A percentile compares a stretch with the other conserved stretches of the same genome.
Evolutionary conservation across 768 basidiomycete genomes (phyloP).

Genomic region (Inosperma sp.): DNA sequence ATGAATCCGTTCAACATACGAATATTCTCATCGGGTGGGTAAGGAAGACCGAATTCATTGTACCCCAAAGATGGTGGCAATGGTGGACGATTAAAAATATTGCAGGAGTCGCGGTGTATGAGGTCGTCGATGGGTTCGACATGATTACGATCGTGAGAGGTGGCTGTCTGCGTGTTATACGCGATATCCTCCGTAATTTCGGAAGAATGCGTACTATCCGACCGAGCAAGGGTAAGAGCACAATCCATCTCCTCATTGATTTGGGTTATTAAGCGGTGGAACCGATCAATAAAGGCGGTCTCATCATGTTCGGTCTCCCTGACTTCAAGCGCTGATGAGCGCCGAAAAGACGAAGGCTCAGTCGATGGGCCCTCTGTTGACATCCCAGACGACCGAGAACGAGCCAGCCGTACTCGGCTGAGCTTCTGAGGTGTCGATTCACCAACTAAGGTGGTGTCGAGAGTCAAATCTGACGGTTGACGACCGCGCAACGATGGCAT

Average conservation of each 20-base stretch:
- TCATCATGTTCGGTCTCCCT: slow-evolving; percentile 33
- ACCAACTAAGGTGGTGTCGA: slow-evolving; percentile 1
- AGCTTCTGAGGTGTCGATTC: slow-evolving; percentile 16
- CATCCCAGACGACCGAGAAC: slow-evolving; percentile 24
- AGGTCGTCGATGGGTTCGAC: slow-evolving; percentile 11
- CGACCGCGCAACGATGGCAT: slow-evolving; percentile 8
- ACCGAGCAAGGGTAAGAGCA: slow-evolving; percentile 35
- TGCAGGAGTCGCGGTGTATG: slow-evolving; percentile 6
- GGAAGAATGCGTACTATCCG: slow-evolving; percentile 22
- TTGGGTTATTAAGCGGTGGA: slow-evolving; percentile 47
- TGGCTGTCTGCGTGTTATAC: slow-evolving; percentile 10
- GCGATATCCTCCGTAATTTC: slow-evolving; percentile 10
- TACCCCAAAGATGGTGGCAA: slow-evolving; percentile 34
- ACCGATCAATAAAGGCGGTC: slow-evolving; percentile 44
- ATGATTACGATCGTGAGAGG: slow-evolving; percentile 21
- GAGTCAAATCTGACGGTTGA: slow-evolving; percentile 10
- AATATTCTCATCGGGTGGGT: slow-evolving; percentile 48
- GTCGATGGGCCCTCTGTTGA: slow-evolving; percentile 18
- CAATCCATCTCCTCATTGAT: slow-evolving; percentile 52
- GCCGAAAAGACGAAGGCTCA: slow-evolving; percentile 11
- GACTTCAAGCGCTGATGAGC: slow-evolving; percentile 10
- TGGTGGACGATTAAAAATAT: slow-evolving; percentile 24
- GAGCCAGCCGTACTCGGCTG: slow-evolving; percentile 16
- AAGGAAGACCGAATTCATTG: slow-evolving; percentile 46
- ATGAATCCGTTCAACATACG: slow-evolving; percentile 60